phyloP scores from a whole-genome alignment of 176 grass and related monocot genomes.

The Tuctoria greenei region DNA sequence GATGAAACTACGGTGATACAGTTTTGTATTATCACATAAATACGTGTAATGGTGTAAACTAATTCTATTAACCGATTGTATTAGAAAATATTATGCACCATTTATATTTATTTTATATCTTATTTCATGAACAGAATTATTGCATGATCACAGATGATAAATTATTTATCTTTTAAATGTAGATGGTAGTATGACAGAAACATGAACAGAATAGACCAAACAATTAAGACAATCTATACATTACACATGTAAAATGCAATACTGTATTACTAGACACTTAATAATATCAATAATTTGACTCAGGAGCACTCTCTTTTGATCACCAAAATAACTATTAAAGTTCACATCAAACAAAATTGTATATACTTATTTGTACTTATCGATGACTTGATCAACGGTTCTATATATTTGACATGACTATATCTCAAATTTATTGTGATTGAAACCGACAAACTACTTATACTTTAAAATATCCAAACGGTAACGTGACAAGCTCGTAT shows the following conservation, averaged over 20 bases:
- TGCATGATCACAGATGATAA: background rate
- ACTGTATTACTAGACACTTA: background rate
- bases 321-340: background rate
- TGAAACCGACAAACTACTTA: background rate
- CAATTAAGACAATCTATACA: background rate
- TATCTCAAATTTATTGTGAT: background rate
- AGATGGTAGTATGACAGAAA: background rate
- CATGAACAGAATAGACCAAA: background rate
- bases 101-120: background rate
- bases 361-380: background rate
- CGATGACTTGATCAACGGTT: background rate
- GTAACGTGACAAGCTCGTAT: background rate
- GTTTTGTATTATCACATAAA: too few species aligned
- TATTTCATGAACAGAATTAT: background rate
- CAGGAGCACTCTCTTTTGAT: background rate
- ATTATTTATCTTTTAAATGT: background rate
- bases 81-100: background rate
- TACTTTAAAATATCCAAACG: background rate
- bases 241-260: background rate
- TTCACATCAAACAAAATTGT: background rate
- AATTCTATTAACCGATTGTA: too few species aligned
- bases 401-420: accelerated
- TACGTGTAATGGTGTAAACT: background rate
- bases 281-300: background rate
- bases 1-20: background rate